Base-by-base conservation (phyloP, 1,284 basidiomycete genomes). In the Apiotrichum siamense region DNA sequence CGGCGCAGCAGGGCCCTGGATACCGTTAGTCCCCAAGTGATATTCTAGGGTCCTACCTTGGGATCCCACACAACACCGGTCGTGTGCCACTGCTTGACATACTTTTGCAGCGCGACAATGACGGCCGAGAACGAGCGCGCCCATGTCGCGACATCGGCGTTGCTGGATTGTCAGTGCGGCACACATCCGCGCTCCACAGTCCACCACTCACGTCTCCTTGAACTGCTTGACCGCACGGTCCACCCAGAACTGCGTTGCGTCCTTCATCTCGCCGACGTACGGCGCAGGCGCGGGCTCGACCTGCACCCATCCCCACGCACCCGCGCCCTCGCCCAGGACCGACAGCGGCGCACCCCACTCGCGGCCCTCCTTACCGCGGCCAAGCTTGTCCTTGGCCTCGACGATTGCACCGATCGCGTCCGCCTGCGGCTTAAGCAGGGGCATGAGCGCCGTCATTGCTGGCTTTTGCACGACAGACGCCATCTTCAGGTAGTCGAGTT, bases 51-150 rank as follows among this genome's bases (percentile, higher is more conserved):
- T 26, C 9, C 44, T 36, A 86, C 90, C 75, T 83, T 86, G 3
- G 84, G 73, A 71, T 98, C 97, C 96, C 96, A 99, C 7, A 79
- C 72, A 15, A 97, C 76, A 18, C 93, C 93, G 0, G 88, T 90
- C 0, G 86, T 85, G 68, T 98, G 88, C 67, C 85, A 82, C 65
- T 94, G 84, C 74, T 85, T 81, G 49, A 96, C 81, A 68, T 97
- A 97, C 56, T 85, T 83, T 62, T 83, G 83, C 66, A 88, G 78
- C 42, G 84, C 83, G 36, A 93, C 88, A 21, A 98, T 75, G 17
- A 94, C 67, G 4, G 77, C 79, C 25, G 82, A 69, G 69, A 87
- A 92, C 6, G 80, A 77, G 52, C 83, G 83, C 11, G 86, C 86
- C 94, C 94, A 99, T 63, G 92, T 87, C 12, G 84, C 80, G 59